Base-by-base conservation (phyloP, 805 yeast genomes). In the Wickerhamiella sorbophila region DNA sequence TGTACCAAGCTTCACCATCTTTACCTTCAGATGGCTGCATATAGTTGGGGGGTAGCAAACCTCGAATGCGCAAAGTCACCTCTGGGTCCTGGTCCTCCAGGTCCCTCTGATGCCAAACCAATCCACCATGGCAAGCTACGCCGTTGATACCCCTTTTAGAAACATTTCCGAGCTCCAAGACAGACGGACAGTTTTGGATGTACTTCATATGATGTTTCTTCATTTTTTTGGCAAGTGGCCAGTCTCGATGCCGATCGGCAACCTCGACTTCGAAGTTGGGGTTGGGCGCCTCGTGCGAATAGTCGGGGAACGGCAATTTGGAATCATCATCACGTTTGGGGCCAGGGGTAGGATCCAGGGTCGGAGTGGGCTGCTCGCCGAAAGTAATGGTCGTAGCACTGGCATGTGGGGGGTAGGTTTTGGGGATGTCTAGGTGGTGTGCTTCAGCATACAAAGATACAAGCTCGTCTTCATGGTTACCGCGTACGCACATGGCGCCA, bases 391-490 rank as follows among this genome's bases (percentile, higher is more conserved):
- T 42, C 34, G 19, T 36, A 31, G 22, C 33, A 21, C 48, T 46
- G 12, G 56, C 57, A 36, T 38, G 24, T 22, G 57, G 57, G 9
- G 54, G 53, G 41, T 35, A 51, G 14, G 56, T 52, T 36, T 40
- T 38, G 14, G 60, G 61, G 6, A 34, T 38, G 2, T 48, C 46
- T 24, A 75, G 59, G 20, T 71, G 70, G 58, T 75, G 86, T 52
- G 64, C 69, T 45, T 61, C 72, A 19, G 78, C 74, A 54, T 84
- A 84, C 52, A 77, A 63, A 42, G 75, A 69, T 49, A 87, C 55
- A 9, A 80, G 71, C 46, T 75, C 77, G 46, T 78, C 67, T 59
- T 87, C 97, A 59, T 88, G 95, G 63, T 87, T 87, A 0, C 97
- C 96, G 44, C 91, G 63, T 2, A 87, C 74, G 55, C 94, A 86